Conservation (phyloP, 139 green algal species). For the Chlamydomonas sphaeroides region DNA sequence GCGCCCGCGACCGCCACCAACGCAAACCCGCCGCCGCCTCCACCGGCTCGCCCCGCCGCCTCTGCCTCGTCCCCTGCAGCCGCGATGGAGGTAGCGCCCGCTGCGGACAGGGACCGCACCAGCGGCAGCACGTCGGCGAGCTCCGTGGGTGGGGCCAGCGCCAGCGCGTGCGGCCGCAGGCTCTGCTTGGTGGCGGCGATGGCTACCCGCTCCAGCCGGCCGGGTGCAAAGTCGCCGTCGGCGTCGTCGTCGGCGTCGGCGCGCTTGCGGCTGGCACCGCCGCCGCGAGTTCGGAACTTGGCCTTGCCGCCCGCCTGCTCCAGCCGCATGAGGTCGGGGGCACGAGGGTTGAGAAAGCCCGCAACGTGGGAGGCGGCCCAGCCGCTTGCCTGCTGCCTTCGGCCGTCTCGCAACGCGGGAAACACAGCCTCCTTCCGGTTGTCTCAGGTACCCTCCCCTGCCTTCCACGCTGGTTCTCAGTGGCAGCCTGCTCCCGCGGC, state of each 20-base stretch:
- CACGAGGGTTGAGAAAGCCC: too few species aligned
- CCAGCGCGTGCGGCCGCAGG: conserved; percentile 71
- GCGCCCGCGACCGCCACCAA: conserved; percentile 58
- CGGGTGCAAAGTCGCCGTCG: conserved; percentile 26
- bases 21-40: not conserved
- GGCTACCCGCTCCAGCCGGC: conserved; percentile 80
- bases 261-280: not conserved
- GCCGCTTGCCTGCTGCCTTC: too few species aligned
- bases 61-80: too few species aligned
- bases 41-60: not conserved
- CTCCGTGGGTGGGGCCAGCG: conserved; percentile 46
- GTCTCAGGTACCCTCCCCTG: too few species aligned
- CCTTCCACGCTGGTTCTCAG: too few species aligned
- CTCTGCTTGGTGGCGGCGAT: conserved; percentile 88
- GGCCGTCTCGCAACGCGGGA: too few species aligned
- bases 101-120: too few species aligned
- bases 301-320: conserved; percentile 19
- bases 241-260: not conserved
- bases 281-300: conserved; percentile 49
- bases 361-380: too few species aligned
- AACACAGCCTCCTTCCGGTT: too few species aligned
- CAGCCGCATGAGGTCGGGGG: too few species aligned
- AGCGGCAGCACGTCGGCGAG: conserved; percentile 49
- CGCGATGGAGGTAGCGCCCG: too few species aligned
- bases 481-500: too few species aligned